Evolutionary conservation across 2,329 filamentous ascomycete genomes (phyloP).

Genomic region (Dissoconium aciculare): DNA sequence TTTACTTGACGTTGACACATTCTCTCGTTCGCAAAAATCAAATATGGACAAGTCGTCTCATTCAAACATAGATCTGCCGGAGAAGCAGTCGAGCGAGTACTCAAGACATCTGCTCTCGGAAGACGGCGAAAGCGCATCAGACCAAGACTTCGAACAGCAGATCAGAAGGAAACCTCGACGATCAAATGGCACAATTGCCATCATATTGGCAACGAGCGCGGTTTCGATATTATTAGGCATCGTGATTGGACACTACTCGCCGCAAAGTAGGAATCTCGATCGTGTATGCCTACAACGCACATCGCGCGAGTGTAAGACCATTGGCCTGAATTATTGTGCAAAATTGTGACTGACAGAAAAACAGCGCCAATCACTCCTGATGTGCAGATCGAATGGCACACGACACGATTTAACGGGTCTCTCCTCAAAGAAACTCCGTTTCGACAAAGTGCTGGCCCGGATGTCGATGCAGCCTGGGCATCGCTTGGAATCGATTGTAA

Average conservation of each 20-base stretch:
- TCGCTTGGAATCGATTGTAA: slow-evolving; percentile 38
- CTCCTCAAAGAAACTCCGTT: slow-evolving; percentile 42
- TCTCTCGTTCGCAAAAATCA: too few relatives aligned
- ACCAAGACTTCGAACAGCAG: too few relatives aligned
- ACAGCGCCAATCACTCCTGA: background rate
- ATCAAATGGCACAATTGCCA: too few relatives aligned
- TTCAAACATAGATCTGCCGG: too few relatives aligned
- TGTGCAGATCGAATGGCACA: slow-evolving; percentile 2
- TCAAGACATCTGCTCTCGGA: too few relatives aligned
- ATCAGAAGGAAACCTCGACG: too few relatives aligned
- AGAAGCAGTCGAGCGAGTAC: too few relatives aligned
- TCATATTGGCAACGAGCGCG: too few relatives aligned
- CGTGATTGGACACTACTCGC: background rate
- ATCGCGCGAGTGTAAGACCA: background rate
- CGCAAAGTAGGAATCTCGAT: background rate
- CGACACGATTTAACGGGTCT: slow-evolving; percentile 38
- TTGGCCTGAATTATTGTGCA: background rate
- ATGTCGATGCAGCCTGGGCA: slow-evolving; percentile 45
- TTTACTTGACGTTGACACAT: too few relatives aligned
- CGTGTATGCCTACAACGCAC: background rate
- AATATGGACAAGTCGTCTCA: too few relatives aligned
- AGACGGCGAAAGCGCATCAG: too few relatives aligned
- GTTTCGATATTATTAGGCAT: background rate
- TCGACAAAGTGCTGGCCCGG: slow-evolving; percentile 34
- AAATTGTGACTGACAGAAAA: background rate